phyloP scores from a whole-genome alignment of 257 asterid species.

The Osmanthus fragrans region DNA sequence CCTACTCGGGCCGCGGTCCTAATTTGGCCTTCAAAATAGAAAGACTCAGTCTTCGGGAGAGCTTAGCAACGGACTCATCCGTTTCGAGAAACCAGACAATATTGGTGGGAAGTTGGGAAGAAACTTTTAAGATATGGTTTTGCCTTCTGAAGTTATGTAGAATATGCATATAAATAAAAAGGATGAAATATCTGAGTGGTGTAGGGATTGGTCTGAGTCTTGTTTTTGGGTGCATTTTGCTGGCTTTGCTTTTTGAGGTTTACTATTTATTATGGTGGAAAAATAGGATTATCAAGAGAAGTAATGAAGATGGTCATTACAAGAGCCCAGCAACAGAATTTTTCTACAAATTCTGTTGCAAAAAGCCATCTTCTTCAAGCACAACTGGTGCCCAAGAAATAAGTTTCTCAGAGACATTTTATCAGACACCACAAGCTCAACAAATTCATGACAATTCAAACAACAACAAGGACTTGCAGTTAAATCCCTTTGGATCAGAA shows the following conservation, averaged over 20 bases:
- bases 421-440: conserved; percentile 50
- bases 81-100: background rate
- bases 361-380: conserved; percentile 33
- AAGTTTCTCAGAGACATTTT: conserved; percentile 36
- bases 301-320: conserved; percentile 34
- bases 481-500: conserved; percentile 34
- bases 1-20: background rate
- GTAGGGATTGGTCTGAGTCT: conserved; percentile 61
- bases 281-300: conserved; percentile 35
- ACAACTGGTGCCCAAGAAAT: conserved; percentile 26
- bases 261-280: conserved; percentile 76
- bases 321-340: conserved; percentile 29
- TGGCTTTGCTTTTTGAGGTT: conserved; percentile 63
- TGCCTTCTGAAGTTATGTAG: background rate
- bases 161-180: conserved; percentile 4
- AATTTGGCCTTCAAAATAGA: background rate
- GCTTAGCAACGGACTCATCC: background rate
- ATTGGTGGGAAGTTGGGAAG: conserved; percentile 3
- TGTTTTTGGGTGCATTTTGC: conserved; percentile 62
- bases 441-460: conserved; percentile 20
- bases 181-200: conserved; percentile 59
- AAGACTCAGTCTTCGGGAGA: background rate
- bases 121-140: background rate
- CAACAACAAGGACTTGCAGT: conserved; percentile 35
- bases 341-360: conserved; percentile 34